Conservation (phyloP, 2,329 filamentous ascomycete species). For the Berkeleyomyces rouxiae region DNA sequence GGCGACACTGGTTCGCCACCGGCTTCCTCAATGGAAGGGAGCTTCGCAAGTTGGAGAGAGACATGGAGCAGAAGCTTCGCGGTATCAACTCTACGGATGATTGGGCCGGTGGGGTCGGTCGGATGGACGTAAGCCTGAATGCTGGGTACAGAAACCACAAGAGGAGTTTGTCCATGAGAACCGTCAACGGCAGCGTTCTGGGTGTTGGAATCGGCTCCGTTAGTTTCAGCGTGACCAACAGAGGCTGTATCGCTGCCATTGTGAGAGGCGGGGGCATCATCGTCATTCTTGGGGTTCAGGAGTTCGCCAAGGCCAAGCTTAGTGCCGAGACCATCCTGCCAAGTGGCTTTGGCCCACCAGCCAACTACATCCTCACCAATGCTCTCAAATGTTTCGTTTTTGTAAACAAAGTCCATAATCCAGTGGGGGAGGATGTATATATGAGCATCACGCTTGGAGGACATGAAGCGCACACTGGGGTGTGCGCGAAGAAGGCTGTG, state of each 20-base stretch:
- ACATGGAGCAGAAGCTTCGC: constrained; percentile 64
- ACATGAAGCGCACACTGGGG: constrained; percentile 62
- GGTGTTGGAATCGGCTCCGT: not conserved
- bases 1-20: constrained; percentile 44
- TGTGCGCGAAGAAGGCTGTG: constrained; percentile 61
- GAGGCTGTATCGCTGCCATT: constrained; percentile 9
- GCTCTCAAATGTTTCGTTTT: constrained; percentile 69
- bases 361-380: constrained; percentile 83
- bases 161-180: constrained; percentile 15
- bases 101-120: constrained; percentile 32
- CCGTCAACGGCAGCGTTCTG: constrained; percentile 5
- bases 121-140: constrained; percentile 73
- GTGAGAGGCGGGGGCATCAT: constrained; percentile 7
- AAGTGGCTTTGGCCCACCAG: constrained; percentile 89
- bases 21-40: constrained; percentile 52
- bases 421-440: constrained; percentile 89
- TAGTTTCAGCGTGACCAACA: not conserved
- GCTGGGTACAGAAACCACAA: constrained; percentile 38
- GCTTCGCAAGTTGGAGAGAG: constrained; percentile 73
- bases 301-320: constrained; percentile 42
- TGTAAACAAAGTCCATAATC: constrained; percentile 68
- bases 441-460: constrained; percentile 75
- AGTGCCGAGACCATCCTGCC: constrained; percentile 65
- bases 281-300: constrained; percentile 10
- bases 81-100: constrained; percentile 80